Base-by-base conservation (phyloP, 2,329 filamentous ascomycete genomes). In the Fonsecaea monophora region DNA sequence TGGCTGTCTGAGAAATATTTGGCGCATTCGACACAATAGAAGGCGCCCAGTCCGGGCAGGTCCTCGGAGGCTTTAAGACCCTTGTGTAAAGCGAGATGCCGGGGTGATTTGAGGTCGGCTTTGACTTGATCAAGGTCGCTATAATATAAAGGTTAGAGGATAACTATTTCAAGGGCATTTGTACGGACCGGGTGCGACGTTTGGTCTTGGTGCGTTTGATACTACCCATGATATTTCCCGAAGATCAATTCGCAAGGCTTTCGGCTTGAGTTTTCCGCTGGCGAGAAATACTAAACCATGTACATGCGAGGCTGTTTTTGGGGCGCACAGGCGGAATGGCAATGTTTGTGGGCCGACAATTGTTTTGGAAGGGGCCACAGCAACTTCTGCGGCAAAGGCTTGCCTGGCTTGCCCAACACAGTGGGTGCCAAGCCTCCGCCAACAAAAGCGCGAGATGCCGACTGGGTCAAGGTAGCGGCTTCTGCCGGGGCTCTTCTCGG, bases 61-160 rank as follows among this genome's bases (percentile, higher is more conserved):
- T 98, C 95, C 77, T 98, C 94, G 25, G 86, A 81, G 5, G 90
- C 87, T 76, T 97, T 96, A 53, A 89, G 87, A 58, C 88, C 86
- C 77, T 93, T 91, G 83, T 90, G 93, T 71, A 92, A 87, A 55
- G 87, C 82, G 38, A 99, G 87, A 76, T 98, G 94, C 77, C 89
- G 91, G 21, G 92, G 86, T 37, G 90, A 91, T 70, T 85, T 82
- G 64, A 97, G 80, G 78, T 99, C 95, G 71, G 89, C 87, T 76
- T 94, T 89, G 79, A 98, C 88, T 81, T 98, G 94, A 79, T 99
- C 95, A 75, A 97, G 85, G 79, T 96, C 94, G 79, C 95, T 95
- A 75, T 74, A 32, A 53, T 9, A 37, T 8, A 38, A 32, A 34
- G 58, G 68, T 62, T 68, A 65, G 53, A 53, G 40, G 42, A 62